These are phyloP conservation scores for Naegleria lovaniensis DNA, from an alignment of 208 protist genomes.

Conservation along the genomic window DNA sequence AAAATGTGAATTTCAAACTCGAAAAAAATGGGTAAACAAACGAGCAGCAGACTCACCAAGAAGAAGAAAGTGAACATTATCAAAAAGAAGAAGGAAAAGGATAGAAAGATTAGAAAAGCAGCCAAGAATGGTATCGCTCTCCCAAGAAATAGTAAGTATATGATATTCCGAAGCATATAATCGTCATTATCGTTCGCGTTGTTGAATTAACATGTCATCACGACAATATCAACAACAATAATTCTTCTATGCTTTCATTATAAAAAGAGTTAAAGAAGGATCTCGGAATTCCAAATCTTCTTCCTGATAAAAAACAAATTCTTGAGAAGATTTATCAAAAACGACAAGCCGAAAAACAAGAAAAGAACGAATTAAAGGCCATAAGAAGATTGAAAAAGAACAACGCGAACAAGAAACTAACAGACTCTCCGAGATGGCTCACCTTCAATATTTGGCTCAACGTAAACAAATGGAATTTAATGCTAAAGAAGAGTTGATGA, in stretches of 20 bases:
- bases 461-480: not conserved
- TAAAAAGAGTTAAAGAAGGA: conserved; percentile 36
- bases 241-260: not conserved
- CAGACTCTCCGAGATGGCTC: not conserved
- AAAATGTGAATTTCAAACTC: not conserved
- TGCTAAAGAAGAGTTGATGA: not conserved
- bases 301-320: conserved; percentile 39
- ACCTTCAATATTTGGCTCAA: not conserved
- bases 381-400: not conserved
- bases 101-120: conserved; percentile 36
- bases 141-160: conserved; percentile 19
- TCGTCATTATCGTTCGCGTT: too few relatives aligned
- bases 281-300: conserved; percentile 42
- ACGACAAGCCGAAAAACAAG: conserved; percentile 23
- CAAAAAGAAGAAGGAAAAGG: conserved; percentile 38
- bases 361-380: not conserved
- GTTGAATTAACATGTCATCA: not conserved
- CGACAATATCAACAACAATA: too few relatives aligned
- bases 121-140: conserved; percentile 32
- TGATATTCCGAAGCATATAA: not conserved
- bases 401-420: not conserved
- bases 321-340: conserved; percentile 31
- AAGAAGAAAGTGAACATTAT: conserved; percentile 37
- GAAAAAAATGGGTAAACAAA: not conserved
- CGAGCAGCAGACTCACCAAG: conserved; percentile 9